These are phyloP conservation scores for Centaurea solstitialis DNA, from an alignment of 129 eudicot genomes.

Conservation along the genomic window DNA sequence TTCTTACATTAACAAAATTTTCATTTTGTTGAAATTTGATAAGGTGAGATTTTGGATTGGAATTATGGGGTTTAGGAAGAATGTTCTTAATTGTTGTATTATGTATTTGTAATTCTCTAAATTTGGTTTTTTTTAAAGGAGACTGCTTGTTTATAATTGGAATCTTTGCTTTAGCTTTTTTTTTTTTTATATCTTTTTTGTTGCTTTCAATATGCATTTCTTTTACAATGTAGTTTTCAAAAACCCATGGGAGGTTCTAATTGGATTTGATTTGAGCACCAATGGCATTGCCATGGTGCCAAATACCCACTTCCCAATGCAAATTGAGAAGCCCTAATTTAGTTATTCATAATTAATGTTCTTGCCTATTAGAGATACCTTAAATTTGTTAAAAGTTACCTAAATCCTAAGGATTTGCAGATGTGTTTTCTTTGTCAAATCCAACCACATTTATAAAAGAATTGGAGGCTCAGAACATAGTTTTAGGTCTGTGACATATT, in stretches of 20 bases:
- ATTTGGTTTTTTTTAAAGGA: neutral
- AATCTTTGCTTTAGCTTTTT: neutral
- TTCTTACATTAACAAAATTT: neutral
- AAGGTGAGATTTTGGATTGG: neutral
- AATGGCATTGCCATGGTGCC: neutral
- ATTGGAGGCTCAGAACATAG: neutral
- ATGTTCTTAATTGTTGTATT: slow-evolving; percentile 4
- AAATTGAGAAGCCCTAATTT: neutral
- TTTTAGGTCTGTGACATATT: neutral
- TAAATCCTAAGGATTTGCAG: neutral
- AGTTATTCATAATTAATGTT: neutral
- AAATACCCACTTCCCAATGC: neutral
- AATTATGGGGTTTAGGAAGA: slow-evolving; percentile 22
- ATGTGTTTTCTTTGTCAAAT: neutral
- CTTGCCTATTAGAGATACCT: neutral
- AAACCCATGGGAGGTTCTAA: neutral
- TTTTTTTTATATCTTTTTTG: neutral
- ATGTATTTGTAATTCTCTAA: neutral
- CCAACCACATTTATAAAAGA: neutral
- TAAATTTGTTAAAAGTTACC: neutral
- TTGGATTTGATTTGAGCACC: neutral
- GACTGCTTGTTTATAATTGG: neutral
- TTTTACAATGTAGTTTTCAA: neutral
- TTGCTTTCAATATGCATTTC: neutral
- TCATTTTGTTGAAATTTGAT: neutral